Base-by-base conservation (phyloP, 2,329 filamentous ascomycete species). In the Aspergillus sp. region DNA sequence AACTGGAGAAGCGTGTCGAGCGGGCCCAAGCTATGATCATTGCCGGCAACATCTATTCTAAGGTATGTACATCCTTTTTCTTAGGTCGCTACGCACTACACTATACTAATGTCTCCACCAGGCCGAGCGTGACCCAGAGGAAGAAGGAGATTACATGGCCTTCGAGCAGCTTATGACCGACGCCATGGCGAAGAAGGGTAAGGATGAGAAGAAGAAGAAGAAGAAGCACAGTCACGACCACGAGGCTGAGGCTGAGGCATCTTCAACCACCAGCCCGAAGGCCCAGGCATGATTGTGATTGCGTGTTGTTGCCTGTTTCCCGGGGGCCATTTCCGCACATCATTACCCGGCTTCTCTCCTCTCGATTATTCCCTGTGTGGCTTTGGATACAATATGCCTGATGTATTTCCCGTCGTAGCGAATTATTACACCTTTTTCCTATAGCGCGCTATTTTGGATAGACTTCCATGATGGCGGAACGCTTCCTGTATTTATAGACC, bases 91-190 rank as follows among this genome's bases (percentile, higher is more conserved):
- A 17, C 43, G 5, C 45, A 17, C 55, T 26, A 6, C 45, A 17
- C 55, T 26, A 18, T 54, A 50, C n/a, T 39, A 26, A 22, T 59
- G 42, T 64, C 65, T 52, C 9, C 53, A n/a, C 5, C 64, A 97
- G 93, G 91, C 93, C 41, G 84, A 89, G 74, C 88, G 95, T 61
- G 89, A 93, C 54, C 89, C 93, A 42, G 95, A 99, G 63, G 95
- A 99, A 79, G 95, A 99, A 76, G 93, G 95, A 63, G 95, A 98
- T 69, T 98, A 96, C 77, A 96, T 99, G 85, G 93, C 93, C 15
- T 99, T 99, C 66, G 95, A 99, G 75, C 92, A 98, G 76, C 87
- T 99, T 55, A 96, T 99, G 75, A 93, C 95, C 50, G 95, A 99
- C 73, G 93, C 93, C 4, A 92, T 93, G 56, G 89, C 92, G 53